Conservation (phyloP, 1,284 basidiomycete genomes). For the Fomitopsis palustris region DNA sequence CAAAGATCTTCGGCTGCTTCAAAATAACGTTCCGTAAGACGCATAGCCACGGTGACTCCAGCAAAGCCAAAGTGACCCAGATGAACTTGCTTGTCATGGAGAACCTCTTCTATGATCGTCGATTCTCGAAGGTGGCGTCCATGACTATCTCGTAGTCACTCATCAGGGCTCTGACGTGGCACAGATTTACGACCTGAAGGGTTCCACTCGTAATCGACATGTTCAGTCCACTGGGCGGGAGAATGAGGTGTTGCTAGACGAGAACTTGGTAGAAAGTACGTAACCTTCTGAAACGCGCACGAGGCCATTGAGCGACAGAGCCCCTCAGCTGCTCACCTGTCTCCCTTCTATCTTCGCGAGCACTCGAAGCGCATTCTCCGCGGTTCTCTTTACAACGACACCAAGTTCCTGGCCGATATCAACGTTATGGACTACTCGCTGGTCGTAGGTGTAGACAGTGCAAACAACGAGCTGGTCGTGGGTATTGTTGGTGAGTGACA, state of each 20-base stretch:
- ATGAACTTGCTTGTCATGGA: conserved; percentile 99
- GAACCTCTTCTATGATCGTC: conserved; percentile 92
- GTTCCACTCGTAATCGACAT: conserved; percentile 87
- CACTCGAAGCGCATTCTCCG: conserved; percentile 92
- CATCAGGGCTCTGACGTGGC: not conserved
- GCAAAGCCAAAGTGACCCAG: conserved; percentile 76
- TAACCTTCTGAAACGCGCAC: not conserved
- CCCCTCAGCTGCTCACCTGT: conserved; percentile 55
- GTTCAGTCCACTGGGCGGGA: conserved; percentile 88
- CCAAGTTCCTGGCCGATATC: conserved; percentile 89
- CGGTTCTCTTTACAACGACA: conserved; percentile 91
- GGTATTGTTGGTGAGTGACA: conserved; percentile 86
- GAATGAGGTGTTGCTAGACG: conserved; percentile 92
- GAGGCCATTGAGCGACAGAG: not conserved
- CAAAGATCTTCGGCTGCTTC: conserved; percentile 98
- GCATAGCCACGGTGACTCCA: conserved; percentile 57
- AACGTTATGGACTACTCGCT: conserved; percentile 99
- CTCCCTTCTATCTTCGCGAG: conserved; percentile 93
- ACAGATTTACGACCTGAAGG: conserved; percentile 94
- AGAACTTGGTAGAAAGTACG: conserved; percentile 85
- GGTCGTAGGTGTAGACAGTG: conserved; percentile 88
- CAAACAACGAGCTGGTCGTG: conserved; percentile 82
- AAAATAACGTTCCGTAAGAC: conserved; percentile 91
- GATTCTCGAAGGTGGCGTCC: conserved; percentile 71
- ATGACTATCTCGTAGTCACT: not conserved